Evolutionary conservation across 768 basidiomycete genomes (phyloP).

Genomic region (Cyclocybe cylindracea): DNA sequence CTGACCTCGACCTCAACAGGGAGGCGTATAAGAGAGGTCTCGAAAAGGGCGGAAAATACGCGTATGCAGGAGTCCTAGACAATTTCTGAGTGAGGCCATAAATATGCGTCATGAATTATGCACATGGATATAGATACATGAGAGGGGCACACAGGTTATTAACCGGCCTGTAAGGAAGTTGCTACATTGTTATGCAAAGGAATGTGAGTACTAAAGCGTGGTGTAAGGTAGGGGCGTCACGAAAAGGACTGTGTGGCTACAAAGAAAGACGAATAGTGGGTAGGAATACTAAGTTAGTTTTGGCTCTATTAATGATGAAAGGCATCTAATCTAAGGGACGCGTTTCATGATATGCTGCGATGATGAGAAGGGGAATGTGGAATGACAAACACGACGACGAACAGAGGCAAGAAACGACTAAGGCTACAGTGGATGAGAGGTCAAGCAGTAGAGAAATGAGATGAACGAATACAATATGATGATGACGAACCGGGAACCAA

Average conservation of each 20-base stretch:
- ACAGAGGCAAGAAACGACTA: neutral
- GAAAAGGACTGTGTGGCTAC: conserved; percentile 13
- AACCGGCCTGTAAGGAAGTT: too few relatives aligned
- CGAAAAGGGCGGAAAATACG: neutral
- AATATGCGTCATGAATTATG: neutral
- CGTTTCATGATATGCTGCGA: neutral
- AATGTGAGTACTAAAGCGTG: neutral
- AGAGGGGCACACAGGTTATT: too few relatives aligned
- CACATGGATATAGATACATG: neutral
- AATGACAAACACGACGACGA: neutral
- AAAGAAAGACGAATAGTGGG: conserved; percentile 4
- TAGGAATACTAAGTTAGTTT: neutral
- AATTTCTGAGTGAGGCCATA: neutral
- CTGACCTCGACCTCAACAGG: neutral
- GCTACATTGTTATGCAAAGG: neutral
- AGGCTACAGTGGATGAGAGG: neutral
- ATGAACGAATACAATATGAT: neutral
- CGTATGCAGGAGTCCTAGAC: neutral
- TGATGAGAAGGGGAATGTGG: neutral
- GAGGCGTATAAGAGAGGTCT: neutral
- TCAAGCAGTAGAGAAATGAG: conserved; percentile 1
- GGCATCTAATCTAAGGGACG: too few relatives aligned
- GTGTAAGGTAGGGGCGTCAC: neutral
- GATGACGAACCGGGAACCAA: neutral
- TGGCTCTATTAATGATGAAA: conserved; percentile 4